Base-by-base conservation (phyloP, 345 rosid genomes). In the Carallia pectinifolia region DNA sequence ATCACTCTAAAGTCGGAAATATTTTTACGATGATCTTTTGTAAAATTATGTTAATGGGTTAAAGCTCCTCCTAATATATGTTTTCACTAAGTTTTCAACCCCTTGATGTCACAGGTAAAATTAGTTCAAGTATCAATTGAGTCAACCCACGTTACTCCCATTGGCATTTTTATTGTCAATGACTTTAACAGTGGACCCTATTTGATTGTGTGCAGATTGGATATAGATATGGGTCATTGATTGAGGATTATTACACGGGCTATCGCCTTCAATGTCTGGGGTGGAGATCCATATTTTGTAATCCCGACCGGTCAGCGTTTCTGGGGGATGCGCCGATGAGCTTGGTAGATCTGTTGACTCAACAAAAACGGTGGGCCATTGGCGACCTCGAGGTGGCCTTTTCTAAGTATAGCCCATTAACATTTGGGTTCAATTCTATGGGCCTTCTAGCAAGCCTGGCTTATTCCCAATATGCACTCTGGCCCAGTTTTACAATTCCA, bases 231-330 rank as follows among this genome's bases (percentile, higher is more conserved):
- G 97, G 97, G 0, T 85, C 97, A 1, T 60, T 93, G 53, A 88
- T 86, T 16, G 98, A 93, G 78, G 95, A 90, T 74, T 84, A 54
- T 59, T 84, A 71, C 75, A 89, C 98, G 7, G 87, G 91, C 0
- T 87, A 73, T 58, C 60, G 30, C 9, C 75, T 92, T 33, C 85
- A 87, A 0, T 82, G 96, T 72, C 88, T 87, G 67, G 95, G 93
- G 7, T 92, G 97, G 98, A 84, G 64, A 59, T 69, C 93, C 4
- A 6, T 77, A 1, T 87, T 86, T 53, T 89, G 95, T 74, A 61
- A 75, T 59, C 97, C 97, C 0, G 65, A 74, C 2, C 85, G 87
- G 70, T 69, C 83, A 0, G 92, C 96, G 15, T 93, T 90, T 72
- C 47, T 76, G 0, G 98, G 92, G 31, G 88, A 88, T 47, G 80